A percentile compares a stretch with the other conserved stretches of the same genome.
phyloP scores from a whole-genome alignment of 2,329 filamentous ascomycete species.

The Paraconiothyrium brasiliense region DNA sequence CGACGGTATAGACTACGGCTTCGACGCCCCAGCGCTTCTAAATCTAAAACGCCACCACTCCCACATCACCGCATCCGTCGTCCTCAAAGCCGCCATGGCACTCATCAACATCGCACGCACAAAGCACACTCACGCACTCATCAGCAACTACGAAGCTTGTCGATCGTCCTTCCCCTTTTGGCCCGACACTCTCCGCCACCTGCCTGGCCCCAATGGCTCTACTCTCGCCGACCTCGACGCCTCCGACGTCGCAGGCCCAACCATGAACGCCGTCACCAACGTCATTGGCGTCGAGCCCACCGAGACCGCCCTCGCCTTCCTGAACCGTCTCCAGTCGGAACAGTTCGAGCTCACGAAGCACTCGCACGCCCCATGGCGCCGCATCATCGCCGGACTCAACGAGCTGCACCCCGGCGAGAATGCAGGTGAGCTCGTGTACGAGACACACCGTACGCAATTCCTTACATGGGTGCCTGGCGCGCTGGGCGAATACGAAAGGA shows the following conservation, averaged over 20 bases:
- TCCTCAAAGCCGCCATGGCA: constrained; percentile 15
- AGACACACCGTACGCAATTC: constrained; percentile 7
- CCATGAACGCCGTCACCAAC: constrained; percentile 10
- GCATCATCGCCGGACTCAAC: constrained; percentile 1
- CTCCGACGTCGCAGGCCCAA: constrained; percentile 12
- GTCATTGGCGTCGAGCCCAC: not conserved
- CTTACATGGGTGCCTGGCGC: constrained; percentile 10
- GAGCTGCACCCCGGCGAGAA: constrained; percentile 10
- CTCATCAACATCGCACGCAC: constrained; percentile 13
- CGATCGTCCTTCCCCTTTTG: constrained; percentile 11
- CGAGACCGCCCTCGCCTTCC: constrained; percentile 8
- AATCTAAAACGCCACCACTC: constrained; percentile 12
- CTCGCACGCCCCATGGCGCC: constrained; percentile 7
- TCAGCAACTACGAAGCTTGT: constrained; percentile 11
- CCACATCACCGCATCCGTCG: constrained; percentile 11
- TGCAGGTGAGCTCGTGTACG: not conserved
- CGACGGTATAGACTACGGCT: constrained; percentile 14
- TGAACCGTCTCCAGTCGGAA: constrained; percentile 7
- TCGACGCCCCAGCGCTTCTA: constrained; percentile 8
- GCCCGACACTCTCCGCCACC: constrained; percentile 12
- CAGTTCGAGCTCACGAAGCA: constrained; percentile 2
- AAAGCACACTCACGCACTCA: constrained; percentile 12
- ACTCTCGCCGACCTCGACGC: constrained; percentile 13
- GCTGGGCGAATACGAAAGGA: constrained; percentile 8
- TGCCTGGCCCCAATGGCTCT: constrained; percentile 3